Evolutionary conservation across 164 flowering plant genomes (phyloP).

Genomic region (Stephania japonica): DNA sequence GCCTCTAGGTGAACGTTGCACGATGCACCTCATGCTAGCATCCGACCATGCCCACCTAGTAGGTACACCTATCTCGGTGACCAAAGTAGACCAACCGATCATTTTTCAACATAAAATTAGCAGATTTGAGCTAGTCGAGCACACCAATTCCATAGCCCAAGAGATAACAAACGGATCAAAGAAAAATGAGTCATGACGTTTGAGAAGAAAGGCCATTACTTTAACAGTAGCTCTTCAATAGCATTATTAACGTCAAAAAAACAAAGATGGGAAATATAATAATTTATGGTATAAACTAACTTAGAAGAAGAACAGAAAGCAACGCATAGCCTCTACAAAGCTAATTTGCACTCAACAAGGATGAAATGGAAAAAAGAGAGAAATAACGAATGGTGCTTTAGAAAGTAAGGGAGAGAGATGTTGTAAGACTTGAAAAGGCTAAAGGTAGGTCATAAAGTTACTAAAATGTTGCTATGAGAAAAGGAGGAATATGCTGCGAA

Average conservation of each 20-base stretch:
- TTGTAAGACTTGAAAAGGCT: neutral
- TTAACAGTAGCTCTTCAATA: neutral
- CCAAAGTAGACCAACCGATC: too few species aligned
- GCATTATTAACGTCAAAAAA: neutral
- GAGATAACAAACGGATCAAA: too few species aligned
- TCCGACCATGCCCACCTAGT: too few species aligned
- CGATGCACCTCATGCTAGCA: too few species aligned
- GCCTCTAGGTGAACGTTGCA: too few species aligned
- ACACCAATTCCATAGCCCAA: too few species aligned
- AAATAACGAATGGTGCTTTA: neutral
- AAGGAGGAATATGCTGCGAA: neutral
- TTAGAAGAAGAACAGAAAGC: neutral
- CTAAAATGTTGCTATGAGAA: neutral
- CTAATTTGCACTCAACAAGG: neutral
- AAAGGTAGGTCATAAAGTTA: neutral
- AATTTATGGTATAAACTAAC: neutral
- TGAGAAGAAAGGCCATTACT: neutral
- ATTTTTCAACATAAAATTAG: too few species aligned
- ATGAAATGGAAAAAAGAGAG: neutral
- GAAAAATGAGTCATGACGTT: neutral
- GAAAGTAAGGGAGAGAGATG: neutral
- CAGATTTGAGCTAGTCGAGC: too few species aligned
- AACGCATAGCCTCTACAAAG: neutral
- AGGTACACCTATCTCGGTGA: too few species aligned
- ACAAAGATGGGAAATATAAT: neutral